Evolutionary conservation across 106 monocot genomes (phyloP).

Genomic region (Dendrobium officinale): DNA sequence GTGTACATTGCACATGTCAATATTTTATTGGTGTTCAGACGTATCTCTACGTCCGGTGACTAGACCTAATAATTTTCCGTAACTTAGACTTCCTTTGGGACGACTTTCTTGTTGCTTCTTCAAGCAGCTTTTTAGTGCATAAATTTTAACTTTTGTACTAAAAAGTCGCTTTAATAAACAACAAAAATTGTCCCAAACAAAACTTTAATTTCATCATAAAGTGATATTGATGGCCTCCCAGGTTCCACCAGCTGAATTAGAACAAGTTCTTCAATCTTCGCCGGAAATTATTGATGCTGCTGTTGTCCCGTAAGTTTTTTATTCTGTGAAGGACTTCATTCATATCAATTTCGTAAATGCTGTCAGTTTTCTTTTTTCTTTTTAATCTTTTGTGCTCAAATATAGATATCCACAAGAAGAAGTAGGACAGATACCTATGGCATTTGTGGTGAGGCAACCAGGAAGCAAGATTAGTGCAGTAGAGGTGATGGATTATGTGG

Average conservation of each 20-base stretch:
- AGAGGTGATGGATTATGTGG: constrained; percentile 45
- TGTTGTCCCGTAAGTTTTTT: constrained; percentile 52
- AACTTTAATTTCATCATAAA: background rate
- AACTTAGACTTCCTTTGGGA: too few relatives aligned
- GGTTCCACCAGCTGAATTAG: constrained; percentile 70
- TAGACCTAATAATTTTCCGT: too few relatives aligned
- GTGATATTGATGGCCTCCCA: background rate
- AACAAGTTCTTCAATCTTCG: constrained; percentile 32
- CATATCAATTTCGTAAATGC: background rate
- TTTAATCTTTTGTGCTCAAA: background rate
- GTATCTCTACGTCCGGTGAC: too few relatives aligned
- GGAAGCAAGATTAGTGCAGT: constrained; percentile 37
- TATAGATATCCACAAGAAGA: constrained; percentile 56
- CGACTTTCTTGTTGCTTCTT: too few relatives aligned
- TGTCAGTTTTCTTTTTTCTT: background rate
- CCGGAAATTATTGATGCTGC: constrained; percentile 54
- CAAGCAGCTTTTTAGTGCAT: too few relatives aligned
- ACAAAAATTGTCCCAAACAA: too few relatives aligned
- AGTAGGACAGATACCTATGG: constrained; percentile 56
- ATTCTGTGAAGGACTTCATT: background rate
- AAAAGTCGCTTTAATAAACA: too few relatives aligned
- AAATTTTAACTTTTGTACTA: too few relatives aligned
- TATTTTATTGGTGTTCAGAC: too few relatives aligned
- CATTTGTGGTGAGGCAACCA: constrained; percentile 43
- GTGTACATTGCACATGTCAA: too few relatives aligned